Evolutionary conservation across 2,329 filamentous ascomycete genomes (phyloP), one percentile per base, ranked within the genome.

Genomic region (Alternaria sp.): DNA sequence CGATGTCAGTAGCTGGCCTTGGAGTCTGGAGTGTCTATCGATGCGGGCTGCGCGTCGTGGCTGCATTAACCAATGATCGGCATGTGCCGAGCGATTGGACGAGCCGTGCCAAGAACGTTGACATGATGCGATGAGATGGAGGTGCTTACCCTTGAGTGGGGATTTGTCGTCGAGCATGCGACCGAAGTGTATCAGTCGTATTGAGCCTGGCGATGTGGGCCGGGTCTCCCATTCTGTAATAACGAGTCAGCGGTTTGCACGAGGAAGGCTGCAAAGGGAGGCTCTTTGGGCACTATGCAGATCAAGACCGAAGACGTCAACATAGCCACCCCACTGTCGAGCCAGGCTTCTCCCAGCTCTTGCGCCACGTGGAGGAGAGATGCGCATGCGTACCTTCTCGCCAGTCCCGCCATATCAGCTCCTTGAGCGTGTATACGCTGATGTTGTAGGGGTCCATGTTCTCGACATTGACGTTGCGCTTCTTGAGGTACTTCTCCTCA

Each of bases 381-480:
- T 51, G 49, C 36, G 19, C 17, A 57, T 59, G 69, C 77, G 59
- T 82, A 87, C 86, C 93, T 72, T 90, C 90, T 70, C 93, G 87
- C 95, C 95, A 98, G 79, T 97, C 94, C 73, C 93, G 87, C 83
- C 96, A 87, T 77, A 98, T 97, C 75, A 97, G 83, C 82, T 97
- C 93, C 81, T 97, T 97, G 69, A 98, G 83, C 4, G 93, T 97
- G 78, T 97, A 97, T 54, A 97, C 91, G 70, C 92, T 97, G 81
- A 98, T 93, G 76, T 90, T 92, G 77, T 93, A 94, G 1, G 93
- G 93, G 76, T 97, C 93, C 70, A 87, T 81, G 30, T 90, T 90
- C 19, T 93, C 90, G 1, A 96, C 88, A 51, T 87, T 87, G 57
- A 97, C 92, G 71, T 91, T 92, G 63, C 93, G 88, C 80, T 94